Evolutionary conservation across 176 grass and related monocot genomes (phyloP), one percentile per base, ranked within the genome.

Genomic region (sorghum (Sorghum bicolor)): DNA sequence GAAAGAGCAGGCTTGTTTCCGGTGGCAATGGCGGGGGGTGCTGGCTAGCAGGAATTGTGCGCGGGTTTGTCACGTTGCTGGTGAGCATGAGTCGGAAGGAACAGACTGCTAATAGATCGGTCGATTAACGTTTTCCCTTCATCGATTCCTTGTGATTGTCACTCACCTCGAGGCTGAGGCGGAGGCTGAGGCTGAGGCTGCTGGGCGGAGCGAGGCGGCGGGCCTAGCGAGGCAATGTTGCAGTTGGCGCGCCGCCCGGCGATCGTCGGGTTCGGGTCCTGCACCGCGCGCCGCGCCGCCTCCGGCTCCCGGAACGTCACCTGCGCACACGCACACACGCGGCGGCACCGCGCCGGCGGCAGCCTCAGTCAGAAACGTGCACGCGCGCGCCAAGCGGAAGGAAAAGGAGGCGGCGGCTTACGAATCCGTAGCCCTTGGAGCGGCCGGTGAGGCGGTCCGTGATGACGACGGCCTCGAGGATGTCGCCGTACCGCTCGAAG

Each of bases 381-480:
- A 6, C n/a, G 10, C 37, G 2, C n/a, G 26, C 39, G 39, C 22
- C 34, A 3, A 44, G 24, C 28, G 28, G 12, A 32, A 6, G 2
- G 2, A n/a, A 5, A 6, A 39, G 38, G 38, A 26, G 33, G 5
- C 37, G 20, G 16, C 10, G 33, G 71, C 88, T 88, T 77, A 95
- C 95, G 79, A 98, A 98, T 81, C 95, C 95, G 73, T 94, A 98
- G 82, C 95, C 95, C 86, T 98, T 98, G 83, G 95, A 98, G 62
- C 90, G 88, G 48, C 96, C 89, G 69, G 96, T 96, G 87, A 80
- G 38, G 68, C 87, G 89, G 85, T 99, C 96, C 16, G 93, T 47
- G 78, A 99, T 99, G 86, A 99, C 87, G 67, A 99, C 93, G 69
- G 96, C 93, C 93, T 99, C 96, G 29, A 99, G 87, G 86, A 99